Percentiles rank a stretch among this genome's conserved stretches.
phyloP scores from a whole-genome alignment of 2,329 filamentous ascomycete species.

The Dactylellina haptotyla region DNA sequence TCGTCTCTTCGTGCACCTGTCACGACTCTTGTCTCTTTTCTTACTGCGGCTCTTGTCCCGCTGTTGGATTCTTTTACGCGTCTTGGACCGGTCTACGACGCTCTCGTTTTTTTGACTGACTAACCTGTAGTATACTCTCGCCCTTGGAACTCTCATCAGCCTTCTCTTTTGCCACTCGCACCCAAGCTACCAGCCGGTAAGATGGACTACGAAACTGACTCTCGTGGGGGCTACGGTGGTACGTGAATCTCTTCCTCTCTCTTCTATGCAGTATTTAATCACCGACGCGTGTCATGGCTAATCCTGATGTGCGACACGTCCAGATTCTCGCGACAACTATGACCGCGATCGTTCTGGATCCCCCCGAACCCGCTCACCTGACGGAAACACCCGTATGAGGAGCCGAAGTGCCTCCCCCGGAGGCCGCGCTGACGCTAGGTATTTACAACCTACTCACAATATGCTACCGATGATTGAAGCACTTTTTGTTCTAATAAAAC shows the following conservation, averaged over 20 bases:
- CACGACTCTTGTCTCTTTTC: neutral
- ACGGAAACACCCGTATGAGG: conserved; percentile 60
- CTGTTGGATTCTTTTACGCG: conserved; percentile 31
- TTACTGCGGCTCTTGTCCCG: too few species aligned
- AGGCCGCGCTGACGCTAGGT: conserved; percentile 67
- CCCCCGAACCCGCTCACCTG: conserved; percentile 64
- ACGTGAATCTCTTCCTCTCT: conserved; percentile 59
- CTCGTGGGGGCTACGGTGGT: conserved; percentile 73
- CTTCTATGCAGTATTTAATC: neutral
- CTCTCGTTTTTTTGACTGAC: conserved; percentile 36
- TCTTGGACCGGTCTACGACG: conserved; percentile 28
- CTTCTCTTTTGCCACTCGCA: conserved; percentile 19
- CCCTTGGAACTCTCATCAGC: conserved; percentile 13
- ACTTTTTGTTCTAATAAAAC: conserved; percentile 53
- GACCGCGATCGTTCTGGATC: conserved; percentile 75
- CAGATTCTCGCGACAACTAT: conserved; percentile 64
- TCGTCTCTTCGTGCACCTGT: neutral
- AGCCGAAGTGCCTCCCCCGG: conserved; percentile 74
- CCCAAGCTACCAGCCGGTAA: conserved; percentile 16
- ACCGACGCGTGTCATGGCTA: conserved; percentile 51
- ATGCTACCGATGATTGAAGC: neutral
- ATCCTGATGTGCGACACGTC: conserved; percentile 29
- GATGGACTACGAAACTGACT: conserved; percentile 74
- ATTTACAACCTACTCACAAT: conserved; percentile 18
- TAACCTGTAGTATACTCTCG: conserved; percentile 37